Evolutionary conservation across 257 asterid species (phyloP), one percentile per base, ranked within the genome.

Genomic region (Ilex asprella): DNA sequence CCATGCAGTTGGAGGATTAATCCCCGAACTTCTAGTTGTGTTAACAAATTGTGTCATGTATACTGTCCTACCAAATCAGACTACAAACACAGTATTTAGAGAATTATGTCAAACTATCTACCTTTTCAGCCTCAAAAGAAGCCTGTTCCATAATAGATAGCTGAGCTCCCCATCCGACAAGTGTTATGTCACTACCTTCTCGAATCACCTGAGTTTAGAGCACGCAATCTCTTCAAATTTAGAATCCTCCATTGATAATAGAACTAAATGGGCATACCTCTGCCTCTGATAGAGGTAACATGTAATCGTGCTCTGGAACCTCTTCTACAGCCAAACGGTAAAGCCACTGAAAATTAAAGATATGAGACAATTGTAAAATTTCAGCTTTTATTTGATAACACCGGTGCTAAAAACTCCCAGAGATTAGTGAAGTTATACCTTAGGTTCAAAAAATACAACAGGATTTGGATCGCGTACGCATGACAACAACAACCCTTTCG

Each of bases 141-240:
- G 97, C 99, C 81, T 93, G 84, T 75, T 87, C 88, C 95, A 93
- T 85, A 44, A 84, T 56, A 39, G 85, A 70, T 49, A 93, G 81
- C 84, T 93, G 99, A 73, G 97, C 97, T 65, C 99, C 97, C 99
- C 99, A 93, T 31, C 99, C 99, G 64, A 93, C 84, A 55, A 93
- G 88, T 64, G 96, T 93, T 76, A 93, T 87, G 80, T 93, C 99
- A 67, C 75, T 82, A 54, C 99, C 96, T 78, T 89, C 94, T 60
- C 90, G 85, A 64, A 93, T 81, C 76, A 93, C 97, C 97, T 89
- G 87, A 47, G 64, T 67, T 62, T 75, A 58, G 31, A 65, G 59
- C 61, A 66, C 30, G 52, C 52, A 62, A 21, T 61, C 35, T 32
- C 61, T 35, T 35, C 50, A 67, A 57, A 67, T 30, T 29, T 58